A percentile compares a stretch with the other conserved stretches of the same genome.
Evolutionary conservation across 2,329 filamentous ascomycete genomes (phyloP).

Genomic region (Aspergillus fructus): DNA sequence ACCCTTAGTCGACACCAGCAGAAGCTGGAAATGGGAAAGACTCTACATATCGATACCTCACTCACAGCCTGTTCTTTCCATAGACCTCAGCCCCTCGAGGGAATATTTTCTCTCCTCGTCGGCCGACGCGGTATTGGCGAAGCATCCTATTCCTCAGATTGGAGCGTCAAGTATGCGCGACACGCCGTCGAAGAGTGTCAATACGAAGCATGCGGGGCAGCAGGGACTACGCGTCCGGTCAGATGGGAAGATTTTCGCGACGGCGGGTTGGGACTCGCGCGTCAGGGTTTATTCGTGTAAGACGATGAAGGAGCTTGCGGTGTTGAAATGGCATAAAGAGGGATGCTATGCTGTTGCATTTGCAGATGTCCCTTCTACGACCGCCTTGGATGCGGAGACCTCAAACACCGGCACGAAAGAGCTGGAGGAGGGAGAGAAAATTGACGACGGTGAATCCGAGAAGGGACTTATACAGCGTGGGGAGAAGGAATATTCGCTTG

Average conservation of each 20-base stretch:
- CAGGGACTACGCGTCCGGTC: slow-evolving; percentile 75
- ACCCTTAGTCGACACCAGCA: slow-evolving; percentile 17
- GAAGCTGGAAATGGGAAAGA: slow-evolving; percentile 49
- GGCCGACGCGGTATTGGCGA: slow-evolving; percentile 76
- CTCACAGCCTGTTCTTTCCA: slow-evolving; percentile 76
- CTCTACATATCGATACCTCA: slow-evolving; percentile 69
- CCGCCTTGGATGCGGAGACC: background rate
- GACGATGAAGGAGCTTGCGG: slow-evolving; percentile 81
- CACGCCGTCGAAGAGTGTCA: slow-evolving; percentile 59
- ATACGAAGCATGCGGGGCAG: slow-evolving; percentile 89
- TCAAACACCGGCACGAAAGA: background rate
- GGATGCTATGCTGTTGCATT: slow-evolving; percentile 84
- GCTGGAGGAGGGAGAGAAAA: background rate
- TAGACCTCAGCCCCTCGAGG: slow-evolving; percentile 54
- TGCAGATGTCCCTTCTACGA: slow-evolving; percentile 41
- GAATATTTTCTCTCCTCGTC: slow-evolving; percentile 74
- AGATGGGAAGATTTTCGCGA: slow-evolving; percentile 81
- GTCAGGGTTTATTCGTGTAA: slow-evolving; percentile 78
- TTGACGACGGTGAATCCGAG: background rate
- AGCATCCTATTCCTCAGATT: slow-evolving; percentile 63
- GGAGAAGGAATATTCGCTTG: slow-evolving; percentile 23
- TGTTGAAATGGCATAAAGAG: slow-evolving; percentile 90
- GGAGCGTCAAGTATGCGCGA: slow-evolving; percentile 13
- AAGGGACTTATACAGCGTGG: slow-evolving; percentile 6
- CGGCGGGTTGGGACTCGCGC: slow-evolving; percentile 86